Percentiles rank a stretch among this genome's conserved stretches.
phyloP scores from a whole-genome alignment of 2,329 filamentous ascomycete species.

The Colletotrichum horii region DNA sequence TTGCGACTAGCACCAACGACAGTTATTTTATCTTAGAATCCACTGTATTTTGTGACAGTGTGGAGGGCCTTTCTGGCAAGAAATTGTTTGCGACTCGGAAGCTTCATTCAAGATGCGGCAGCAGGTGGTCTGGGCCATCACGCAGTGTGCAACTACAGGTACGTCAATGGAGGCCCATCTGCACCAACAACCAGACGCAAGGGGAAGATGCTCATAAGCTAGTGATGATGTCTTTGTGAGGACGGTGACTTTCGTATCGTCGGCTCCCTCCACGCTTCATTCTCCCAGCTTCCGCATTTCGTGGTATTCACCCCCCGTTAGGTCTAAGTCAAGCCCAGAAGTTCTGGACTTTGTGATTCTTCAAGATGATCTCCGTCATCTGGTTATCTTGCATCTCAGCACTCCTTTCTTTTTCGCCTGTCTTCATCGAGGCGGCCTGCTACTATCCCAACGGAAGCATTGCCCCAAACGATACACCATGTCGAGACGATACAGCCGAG shows the following conservation, averaged over 20 bases:
- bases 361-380: background rate
- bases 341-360: background rate
- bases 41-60: background rate
- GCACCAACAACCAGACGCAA: background rate
- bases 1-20: background rate
- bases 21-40: background rate
- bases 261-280: fast-evolving
- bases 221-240: background rate
- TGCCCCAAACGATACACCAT: slow-evolving; percentile 34
- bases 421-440: slow-evolving; percentile 15
- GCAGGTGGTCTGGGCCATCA: background rate
- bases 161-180: background rate
- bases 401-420: background rate
- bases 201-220: background rate
- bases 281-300: background rate
- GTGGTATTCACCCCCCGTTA: fast-evolving
- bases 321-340: background rate
- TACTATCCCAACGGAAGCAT: slow-evolving; percentile 36
- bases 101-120: background rate
- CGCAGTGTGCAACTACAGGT: too few species aligned
- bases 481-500: slow-evolving; percentile 27
- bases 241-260: background rate
- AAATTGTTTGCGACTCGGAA: background rate
- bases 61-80: fast-evolving
- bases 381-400: background rate